Conservation (phyloP, 495 filamentous ascomycete genomes). For the Entonaema liquescens region DNA sequence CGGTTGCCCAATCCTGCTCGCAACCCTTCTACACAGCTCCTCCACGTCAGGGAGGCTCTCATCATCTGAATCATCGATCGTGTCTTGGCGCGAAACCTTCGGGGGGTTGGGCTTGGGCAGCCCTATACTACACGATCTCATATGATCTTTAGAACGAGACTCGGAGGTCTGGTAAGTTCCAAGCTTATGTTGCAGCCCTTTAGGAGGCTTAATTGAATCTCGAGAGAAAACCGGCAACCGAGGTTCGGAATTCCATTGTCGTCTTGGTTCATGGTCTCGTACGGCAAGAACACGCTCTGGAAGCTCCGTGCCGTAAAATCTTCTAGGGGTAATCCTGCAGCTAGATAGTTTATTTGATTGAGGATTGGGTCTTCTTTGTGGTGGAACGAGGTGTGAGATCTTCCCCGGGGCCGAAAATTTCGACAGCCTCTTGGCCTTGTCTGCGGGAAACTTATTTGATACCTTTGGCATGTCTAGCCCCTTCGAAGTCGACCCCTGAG, state of each 20-base stretch:
- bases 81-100: not conserved
- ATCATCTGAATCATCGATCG: constrained; percentile 10
- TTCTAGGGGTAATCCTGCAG: constrained; percentile 16
- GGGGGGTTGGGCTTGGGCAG: not conserved
- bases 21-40: constrained; percentile 14
- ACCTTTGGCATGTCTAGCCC: not conserved
- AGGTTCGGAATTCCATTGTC: not conserved
- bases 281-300: not conserved
- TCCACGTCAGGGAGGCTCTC: constrained; percentile 27
- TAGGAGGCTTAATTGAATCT: not conserved
- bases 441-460: not conserved
- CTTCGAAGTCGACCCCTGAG: not conserved
- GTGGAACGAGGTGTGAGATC: not conserved
- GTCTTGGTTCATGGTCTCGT: not conserved
- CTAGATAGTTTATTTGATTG: not conserved
- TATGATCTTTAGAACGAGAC: not conserved
- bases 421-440: constrained; percentile 9
- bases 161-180: not conserved
- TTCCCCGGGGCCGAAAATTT: not conserved
- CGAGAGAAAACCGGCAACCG: not conserved
- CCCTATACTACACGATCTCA: not conserved
- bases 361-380: not conserved
- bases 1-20: not conserved
- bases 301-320: constrained; percentile 11
- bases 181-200: not conserved